Evolutionary conservation across 2,329 filamentous ascomycete genomes (phyloP), one percentile per base, ranked within the genome.

Genomic region (Drechslera avenae): DNA sequence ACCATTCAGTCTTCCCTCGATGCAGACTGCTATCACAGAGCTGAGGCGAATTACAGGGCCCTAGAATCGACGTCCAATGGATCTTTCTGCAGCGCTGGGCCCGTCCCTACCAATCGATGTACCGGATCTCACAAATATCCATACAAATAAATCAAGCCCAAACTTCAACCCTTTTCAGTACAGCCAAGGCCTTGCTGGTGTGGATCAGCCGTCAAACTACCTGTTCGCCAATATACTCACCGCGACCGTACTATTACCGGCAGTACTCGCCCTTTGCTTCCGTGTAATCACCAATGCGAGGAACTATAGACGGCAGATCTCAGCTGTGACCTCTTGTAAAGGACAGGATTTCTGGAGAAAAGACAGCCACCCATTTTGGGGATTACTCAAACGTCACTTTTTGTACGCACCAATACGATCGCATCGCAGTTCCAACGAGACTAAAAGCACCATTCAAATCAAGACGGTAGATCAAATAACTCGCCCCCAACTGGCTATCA

Each of bases 191-290:
- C 67, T 79, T 4, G 60, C 60, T 17, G 77, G 77, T 14, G 76
- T 79, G 28, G 63, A 78, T 50, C 77, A 79, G 52, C 56, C 58
- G 13, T 54, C 64, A 10, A 79, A 79, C 62, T 78, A 69, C 49
- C 63, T 76, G 30, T 76, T 54, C 17, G 49, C 58, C 39, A 52
- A 61, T 8, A 39, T 57, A 12, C 39, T 63, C 10, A 32, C 59
- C 31, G 43, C 39, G 12, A 60, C 59, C 7, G 33, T 52, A 6
- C 17, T 60, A 16, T n/a, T 48, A 13, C 51, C 54, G 5, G 36
- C 35, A 13, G 9, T 49, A 17, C 14, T 56, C 10, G 28, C 54
- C 2, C 37, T 57, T 8, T 23, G 17, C 12, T 48, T 57, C 18
- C 60, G 59, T 3, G 16, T 52, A 5, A 26, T 44, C 2, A 28